phyloP scores from a whole-genome alignment of 78 protist species.

The Pigoraptor vietnamica region DNA sequence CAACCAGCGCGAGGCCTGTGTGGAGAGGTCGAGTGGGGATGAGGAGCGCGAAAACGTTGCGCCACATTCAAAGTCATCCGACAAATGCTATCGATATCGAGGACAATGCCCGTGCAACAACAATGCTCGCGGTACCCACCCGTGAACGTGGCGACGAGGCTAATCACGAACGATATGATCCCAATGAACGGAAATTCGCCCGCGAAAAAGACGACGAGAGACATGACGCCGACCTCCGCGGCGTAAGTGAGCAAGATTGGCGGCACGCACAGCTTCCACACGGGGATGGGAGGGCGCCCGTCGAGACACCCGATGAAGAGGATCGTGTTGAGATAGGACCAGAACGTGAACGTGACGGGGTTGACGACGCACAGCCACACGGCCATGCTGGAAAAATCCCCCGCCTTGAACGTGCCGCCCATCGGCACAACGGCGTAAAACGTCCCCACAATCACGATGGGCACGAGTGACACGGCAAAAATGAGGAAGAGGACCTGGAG shows the following conservation, averaged over 20 bases:
- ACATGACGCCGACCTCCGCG: not conserved
- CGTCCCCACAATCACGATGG: too few species aligned
- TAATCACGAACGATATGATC: not conserved
- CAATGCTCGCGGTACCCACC: not conserved
- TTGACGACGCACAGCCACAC: not conserved
- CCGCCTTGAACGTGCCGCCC: too few species aligned
- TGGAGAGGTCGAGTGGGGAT: too few species aligned
- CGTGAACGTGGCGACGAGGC: not conserved
- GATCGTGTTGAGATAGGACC: not conserved
- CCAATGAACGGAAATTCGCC: not conserved
- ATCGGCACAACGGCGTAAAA: too few species aligned
- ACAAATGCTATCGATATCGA: too few species aligned
- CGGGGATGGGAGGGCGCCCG: not conserved
- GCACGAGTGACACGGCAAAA: too few species aligned
- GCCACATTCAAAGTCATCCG: too few species aligned
- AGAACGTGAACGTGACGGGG: not conserved
- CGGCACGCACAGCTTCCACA: not conserved
- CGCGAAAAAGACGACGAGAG: not conserved
- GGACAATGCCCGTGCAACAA: too few species aligned
- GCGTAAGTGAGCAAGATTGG: not conserved
- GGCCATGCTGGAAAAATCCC: too few species aligned
- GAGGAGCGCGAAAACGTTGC: too few species aligned
- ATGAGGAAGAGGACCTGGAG: too few species aligned
- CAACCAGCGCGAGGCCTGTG: too few species aligned
- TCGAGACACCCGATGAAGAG: not conserved